These are phyloP conservation scores for Candida ovalis DNA, from an alignment of 805 yeast genomes.

Conservation along the genomic window DNA sequence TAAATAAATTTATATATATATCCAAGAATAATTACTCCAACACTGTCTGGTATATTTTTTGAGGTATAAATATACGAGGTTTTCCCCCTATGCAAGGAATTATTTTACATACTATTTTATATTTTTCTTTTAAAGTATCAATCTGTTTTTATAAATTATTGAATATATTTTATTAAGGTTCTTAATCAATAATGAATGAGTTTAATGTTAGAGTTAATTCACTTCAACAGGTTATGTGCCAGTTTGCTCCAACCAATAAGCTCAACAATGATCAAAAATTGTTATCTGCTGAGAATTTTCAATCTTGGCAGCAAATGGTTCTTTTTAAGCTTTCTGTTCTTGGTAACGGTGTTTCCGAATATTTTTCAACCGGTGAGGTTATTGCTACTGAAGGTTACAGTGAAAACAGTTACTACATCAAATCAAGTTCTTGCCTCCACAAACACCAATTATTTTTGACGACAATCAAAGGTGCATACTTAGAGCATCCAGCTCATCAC, in stretches of 20 bases:
- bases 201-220: too few relatives aligned
- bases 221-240: background rate
- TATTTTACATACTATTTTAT: too few relatives aligned
- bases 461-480: conserved; percentile 5
- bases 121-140: too few relatives aligned
- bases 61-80: too few relatives aligned
- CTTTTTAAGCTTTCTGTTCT: background rate
- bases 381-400: background rate
- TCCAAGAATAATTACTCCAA: too few relatives aligned
- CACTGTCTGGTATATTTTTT: too few relatives aligned
- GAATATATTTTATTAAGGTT: too few relatives aligned
- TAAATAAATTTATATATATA: too few relatives aligned
- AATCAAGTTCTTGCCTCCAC: background rate
- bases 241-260: background rate
- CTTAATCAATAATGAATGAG: too few relatives aligned
- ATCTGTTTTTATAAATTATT: too few relatives aligned
- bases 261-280: background rate
- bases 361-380: background rate
- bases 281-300: background rate
- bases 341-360: background rate
- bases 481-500: conserved; percentile 4
- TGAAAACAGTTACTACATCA: conserved; percentile 7
- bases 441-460: conserved; percentile 2
- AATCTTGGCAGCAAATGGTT: background rate
- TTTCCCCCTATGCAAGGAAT: too few relatives aligned